A percentile compares a stretch with the other conserved stretches of the same genome.
These are phyloP conservation scores for Pestalotiopsis sp. DNA, from an alignment of 2,329 filamentous ascomycete species.

Conservation along the genomic window DNA sequence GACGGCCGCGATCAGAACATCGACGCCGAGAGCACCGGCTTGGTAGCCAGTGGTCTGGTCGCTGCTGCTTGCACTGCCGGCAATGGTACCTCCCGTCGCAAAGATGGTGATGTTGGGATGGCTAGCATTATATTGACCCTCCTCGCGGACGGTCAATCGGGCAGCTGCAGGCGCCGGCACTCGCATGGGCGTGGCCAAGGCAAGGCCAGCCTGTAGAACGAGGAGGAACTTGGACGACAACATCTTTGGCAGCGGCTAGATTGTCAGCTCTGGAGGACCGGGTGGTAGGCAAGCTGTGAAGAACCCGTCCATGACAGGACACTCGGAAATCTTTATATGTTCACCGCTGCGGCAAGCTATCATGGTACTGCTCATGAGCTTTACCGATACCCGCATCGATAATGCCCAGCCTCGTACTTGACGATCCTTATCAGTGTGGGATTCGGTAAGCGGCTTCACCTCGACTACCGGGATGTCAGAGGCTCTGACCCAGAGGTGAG, in stretches of 20 bases:
- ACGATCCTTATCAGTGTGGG: background rate
- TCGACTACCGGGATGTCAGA: background rate
- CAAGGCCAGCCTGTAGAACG: background rate
- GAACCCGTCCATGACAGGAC: background rate
- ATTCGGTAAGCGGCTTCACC: background rate
- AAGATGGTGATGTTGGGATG: constrained; percentile 60
- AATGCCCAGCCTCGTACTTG: background rate
- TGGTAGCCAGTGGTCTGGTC: constrained; percentile 48
- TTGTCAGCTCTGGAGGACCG: background rate
- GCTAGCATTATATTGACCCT: background rate
- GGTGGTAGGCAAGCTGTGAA: background rate
- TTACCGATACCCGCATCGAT: background rate
- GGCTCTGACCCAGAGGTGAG: background rate
- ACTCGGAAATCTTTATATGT: background rate
- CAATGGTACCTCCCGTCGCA: constrained; percentile 62
- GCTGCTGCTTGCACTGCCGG: constrained; percentile 50
- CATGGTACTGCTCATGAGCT: background rate
- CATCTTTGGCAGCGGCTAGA: background rate
- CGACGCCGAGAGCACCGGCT: constrained; percentile 47
- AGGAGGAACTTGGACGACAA: background rate
- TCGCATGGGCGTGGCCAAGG: background rate
- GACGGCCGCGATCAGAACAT: constrained; percentile 55
- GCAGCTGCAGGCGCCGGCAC: background rate
- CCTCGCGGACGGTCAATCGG: background rate
- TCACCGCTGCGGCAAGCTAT: background rate